Conservation (phyloP, 805 yeast genomes). For the Saccharomyces jurei region DNA sequence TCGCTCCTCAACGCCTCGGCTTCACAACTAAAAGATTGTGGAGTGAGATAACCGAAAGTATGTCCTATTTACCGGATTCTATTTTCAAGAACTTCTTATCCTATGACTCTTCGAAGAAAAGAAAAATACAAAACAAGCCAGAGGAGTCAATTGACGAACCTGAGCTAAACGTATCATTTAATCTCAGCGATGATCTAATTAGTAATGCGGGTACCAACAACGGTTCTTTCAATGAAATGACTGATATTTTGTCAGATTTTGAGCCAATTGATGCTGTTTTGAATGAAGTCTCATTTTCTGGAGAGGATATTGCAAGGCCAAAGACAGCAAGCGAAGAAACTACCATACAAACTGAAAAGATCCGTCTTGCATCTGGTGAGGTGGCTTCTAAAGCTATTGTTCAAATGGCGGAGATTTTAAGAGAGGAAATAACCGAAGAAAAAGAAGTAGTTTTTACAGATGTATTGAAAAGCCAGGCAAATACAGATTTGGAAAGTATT, state of each 20-base stretch:
- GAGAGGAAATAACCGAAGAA: constrained; percentile 12
- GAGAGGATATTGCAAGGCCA: background rate
- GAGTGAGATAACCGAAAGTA: constrained; percentile 14
- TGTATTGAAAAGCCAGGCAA: constrained; percentile 7
- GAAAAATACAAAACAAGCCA: constrained; percentile 5
- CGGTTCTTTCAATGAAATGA: constrained; percentile 2
- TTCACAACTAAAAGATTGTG: constrained; percentile 14
- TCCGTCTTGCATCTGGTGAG: constrained; percentile 15
- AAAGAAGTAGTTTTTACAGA: constrained; percentile 10
- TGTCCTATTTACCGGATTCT: constrained; percentile 14
- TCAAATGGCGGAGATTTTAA: constrained; percentile 23
- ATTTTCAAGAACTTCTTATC: constrained; percentile 12
- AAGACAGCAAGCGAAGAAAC: background rate
- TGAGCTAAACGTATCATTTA: constrained; percentile 20
- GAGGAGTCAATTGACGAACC: constrained; percentile 8
- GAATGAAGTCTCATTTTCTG: constrained; percentile 4
- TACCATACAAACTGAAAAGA: constrained; percentile 7
- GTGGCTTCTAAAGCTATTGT: constrained; percentile 22
- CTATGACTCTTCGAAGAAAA: constrained; percentile 16
- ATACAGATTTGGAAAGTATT: background rate
- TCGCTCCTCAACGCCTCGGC: background rate
- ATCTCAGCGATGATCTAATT: constrained; percentile 14
- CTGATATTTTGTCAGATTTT: constrained; percentile 6
- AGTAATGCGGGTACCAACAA: background rate
- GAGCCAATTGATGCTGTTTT: constrained; percentile 10